A percentile compares a stretch with the other conserved stretches of the same genome.
Evolutionary conservation across 2,329 filamentous ascomycete genomes (phyloP).

Genomic region (Mycosphaerella arachidis): DNA sequence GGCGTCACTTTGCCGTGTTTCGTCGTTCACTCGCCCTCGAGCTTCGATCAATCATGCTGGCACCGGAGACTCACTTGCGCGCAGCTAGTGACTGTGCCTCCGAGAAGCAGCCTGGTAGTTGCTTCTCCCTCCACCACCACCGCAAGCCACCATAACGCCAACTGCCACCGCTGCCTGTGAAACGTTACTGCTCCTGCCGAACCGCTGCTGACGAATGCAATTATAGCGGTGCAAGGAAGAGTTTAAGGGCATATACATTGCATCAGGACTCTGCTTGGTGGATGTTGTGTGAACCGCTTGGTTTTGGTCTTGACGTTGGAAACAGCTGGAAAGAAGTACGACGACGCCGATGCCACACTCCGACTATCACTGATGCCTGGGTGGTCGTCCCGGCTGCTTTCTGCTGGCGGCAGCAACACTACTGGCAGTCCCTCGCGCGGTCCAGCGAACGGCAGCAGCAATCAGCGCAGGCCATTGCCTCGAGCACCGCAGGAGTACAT

Average conservation of each 20-base stretch:
- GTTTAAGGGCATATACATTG: not conserved
- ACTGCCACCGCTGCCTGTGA: not conserved
- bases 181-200: not conserved
- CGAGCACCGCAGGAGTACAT: conserved; percentile 17
- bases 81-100: not conserved
- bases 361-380: conserved; percentile 26
- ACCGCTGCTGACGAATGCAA: not conserved
- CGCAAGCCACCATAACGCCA: not conserved
- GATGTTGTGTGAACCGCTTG: not conserved
- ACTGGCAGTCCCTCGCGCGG: conserved; percentile 8
- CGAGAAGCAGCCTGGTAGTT: not conserved
- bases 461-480: conserved; percentile 21
- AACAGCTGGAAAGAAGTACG: not conserved
- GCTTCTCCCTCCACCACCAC: not conserved
- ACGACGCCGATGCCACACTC: not conserved
- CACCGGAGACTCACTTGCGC: not conserved
- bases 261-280: not conserved
- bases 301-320: not conserved
- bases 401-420: conserved; percentile 20
- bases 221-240: not conserved
- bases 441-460: conserved; percentile 10
- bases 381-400: conserved; percentile 32
- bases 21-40: not conserved
- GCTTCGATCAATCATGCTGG: not conserved
- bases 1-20: not conserved